phyloP scores from a whole-genome alignment of 768 basidiomycete genomes.

The Podaxis sp. region DNA sequence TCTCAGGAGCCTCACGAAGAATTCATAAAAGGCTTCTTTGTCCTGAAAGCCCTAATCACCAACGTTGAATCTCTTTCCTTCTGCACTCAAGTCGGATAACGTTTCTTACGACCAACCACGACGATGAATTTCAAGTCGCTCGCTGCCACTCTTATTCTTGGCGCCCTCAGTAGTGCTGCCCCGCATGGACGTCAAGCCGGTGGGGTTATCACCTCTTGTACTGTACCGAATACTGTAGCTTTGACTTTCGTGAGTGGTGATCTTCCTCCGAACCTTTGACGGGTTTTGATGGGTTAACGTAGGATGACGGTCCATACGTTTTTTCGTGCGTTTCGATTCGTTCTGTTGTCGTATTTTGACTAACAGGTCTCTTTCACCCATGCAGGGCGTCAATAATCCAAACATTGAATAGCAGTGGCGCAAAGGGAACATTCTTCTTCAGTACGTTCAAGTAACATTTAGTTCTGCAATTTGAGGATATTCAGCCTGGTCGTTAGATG shows the following conservation, averaged over 20 bases:
- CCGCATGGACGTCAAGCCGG: neutral
- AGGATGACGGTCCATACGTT: slow-evolving; percentile 42
- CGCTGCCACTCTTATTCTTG: neutral
- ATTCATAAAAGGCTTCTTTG: too few relatives aligned
- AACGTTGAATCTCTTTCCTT: neutral
- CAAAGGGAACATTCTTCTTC: slow-evolving; percentile 28
- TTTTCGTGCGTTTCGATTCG: slow-evolving; percentile 24
- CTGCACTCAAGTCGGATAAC: neutral
- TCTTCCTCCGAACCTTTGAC: neutral
- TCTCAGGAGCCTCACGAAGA: too few relatives aligned
- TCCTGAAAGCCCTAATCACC: neutral
- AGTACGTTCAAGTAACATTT: slow-evolving; percentile 16
- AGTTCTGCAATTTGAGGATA: neutral
- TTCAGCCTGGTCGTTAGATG: slow-evolving; percentile 14
- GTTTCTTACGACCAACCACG: neutral
- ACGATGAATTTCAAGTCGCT: neutral
- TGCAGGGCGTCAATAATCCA: slow-evolving; percentile 19
- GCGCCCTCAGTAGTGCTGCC: neutral
- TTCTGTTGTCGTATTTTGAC: neutral
- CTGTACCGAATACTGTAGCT: neutral
- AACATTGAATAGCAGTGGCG: slow-evolving; percentile 19
- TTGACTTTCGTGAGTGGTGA: slow-evolving; percentile 1
- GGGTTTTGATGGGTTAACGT: neutral
- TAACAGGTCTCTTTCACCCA: neutral
- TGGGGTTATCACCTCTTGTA: neutral